Evolutionary conservation across 805 yeast species (phyloP).

Genomic region (Yarrowia yakushimensis): DNA sequence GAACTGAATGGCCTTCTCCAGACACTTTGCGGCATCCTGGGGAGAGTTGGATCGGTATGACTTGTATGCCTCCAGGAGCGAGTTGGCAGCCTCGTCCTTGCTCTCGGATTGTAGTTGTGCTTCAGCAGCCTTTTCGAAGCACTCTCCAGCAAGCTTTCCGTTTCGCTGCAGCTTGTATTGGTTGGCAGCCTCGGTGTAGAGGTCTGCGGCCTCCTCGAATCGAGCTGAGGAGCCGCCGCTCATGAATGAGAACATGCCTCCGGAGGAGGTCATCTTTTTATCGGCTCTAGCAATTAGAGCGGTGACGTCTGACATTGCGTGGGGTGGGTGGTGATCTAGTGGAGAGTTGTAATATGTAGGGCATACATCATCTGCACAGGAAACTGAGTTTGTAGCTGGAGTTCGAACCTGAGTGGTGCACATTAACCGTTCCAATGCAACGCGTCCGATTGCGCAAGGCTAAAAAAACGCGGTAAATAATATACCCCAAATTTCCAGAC

Average conservation of each 20-base stretch:
- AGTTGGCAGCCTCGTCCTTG: conserved; percentile 88
- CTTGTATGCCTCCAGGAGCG: conserved; percentile 86
- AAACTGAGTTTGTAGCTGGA: too few species aligned
- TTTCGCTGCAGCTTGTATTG: conserved; percentile 74
- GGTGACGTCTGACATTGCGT: conserved; percentile 32
- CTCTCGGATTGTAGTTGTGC: conserved; percentile 70
- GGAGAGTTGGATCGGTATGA: conserved; percentile 74
- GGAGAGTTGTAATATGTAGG: not conserved
- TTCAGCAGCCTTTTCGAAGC: conserved; percentile 82
- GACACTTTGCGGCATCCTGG: conserved; percentile 63
- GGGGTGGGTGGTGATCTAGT: conserved; percentile 5
- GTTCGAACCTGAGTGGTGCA: not conserved
- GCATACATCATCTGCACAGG: not conserved
- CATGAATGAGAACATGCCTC: conserved; percentile 50
- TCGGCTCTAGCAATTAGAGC: conserved; percentile 47
- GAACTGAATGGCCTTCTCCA: conserved; percentile 72
- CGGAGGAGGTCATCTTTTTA: conserved; percentile 62
- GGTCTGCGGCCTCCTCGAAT: conserved; percentile 88
- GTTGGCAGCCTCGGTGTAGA: conserved; percentile 92
- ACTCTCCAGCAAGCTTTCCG: conserved; percentile 63
- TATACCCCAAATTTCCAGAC: not conserved
- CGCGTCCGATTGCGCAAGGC: not conserved
- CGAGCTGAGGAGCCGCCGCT: conserved; percentile 61
- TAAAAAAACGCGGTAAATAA: not conserved
- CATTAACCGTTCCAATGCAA: not conserved